These are phyloP conservation scores for Cyclotella kingstonii DNA, from an alignment of 108 stramenopile genomes.

Conservation along the genomic window DNA sequence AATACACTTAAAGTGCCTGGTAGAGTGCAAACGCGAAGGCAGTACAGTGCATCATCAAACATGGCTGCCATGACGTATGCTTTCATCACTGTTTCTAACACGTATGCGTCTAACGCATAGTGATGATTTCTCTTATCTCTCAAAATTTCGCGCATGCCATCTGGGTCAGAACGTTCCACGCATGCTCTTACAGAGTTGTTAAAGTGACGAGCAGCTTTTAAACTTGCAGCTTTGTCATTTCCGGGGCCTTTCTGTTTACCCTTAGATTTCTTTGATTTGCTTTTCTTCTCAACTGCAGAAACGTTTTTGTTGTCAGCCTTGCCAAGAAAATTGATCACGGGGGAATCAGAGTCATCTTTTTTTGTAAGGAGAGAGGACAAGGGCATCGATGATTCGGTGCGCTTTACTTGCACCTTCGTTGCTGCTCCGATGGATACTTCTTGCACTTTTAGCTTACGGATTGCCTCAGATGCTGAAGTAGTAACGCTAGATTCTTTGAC, in stretches of 20 bases:
- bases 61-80: slow-evolving; percentile 88
- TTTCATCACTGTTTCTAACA: slow-evolving; percentile 88
- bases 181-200: slow-evolving; percentile 70
- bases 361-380: slow-evolving; percentile 15
- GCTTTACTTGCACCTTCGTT: slow-evolving; percentile 68
- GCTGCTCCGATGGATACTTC: slow-evolving; percentile 79
- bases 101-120: slow-evolving; percentile 72
- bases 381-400: slow-evolving; percentile 35
- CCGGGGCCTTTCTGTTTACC: slow-evolving; percentile 61
- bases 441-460: slow-evolving; percentile 64
- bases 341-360: slow-evolving; percentile 11
- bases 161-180: slow-evolving; percentile 78
- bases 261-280: slow-evolving; percentile 42
- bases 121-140: slow-evolving; percentile 74
- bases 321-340: slow-evolving; percentile 45
- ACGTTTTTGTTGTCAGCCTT: slow-evolving; percentile 19
- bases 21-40: slow-evolving; percentile 76
- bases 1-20: slow-evolving; percentile 67
- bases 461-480: slow-evolving; percentile 59
- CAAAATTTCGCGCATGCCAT: slow-evolving; percentile 65
- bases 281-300: slow-evolving; percentile 30
- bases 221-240: slow-evolving; percentile 67
- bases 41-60: slow-evolving; percentile 90
- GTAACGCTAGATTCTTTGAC: slow-evolving; percentile 7
- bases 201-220: slow-evolving; percentile 70